phyloP scores from a whole-genome alignment of 768 basidiomycete species.

The Coprinellus aureogranulatus region DNA sequence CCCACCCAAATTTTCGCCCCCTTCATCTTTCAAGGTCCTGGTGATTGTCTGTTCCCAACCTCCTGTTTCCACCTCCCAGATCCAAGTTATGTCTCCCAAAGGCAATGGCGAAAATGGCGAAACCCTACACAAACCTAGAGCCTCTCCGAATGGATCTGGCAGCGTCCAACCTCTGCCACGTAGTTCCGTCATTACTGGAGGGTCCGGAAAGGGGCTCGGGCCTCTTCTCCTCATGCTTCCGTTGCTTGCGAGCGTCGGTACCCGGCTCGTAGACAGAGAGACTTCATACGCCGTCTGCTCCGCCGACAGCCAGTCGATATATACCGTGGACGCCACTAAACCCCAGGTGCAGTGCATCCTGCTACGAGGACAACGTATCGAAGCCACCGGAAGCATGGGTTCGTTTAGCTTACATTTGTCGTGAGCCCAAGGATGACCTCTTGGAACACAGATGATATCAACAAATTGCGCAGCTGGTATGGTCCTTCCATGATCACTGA shows the following conservation, averaged over 20 bases:
- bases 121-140: neutral
- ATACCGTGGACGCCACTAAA: slow-evolving; percentile 61
- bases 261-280: neutral
- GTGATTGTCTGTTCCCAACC: neutral
- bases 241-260: slow-evolving; percentile 1
- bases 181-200: neutral
- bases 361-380: slow-evolving; percentile 48
- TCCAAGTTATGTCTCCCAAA: too few relatives aligned
- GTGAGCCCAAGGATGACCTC: neutral
- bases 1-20: neutral
- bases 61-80: too few relatives aligned
- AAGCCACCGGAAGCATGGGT: slow-evolving; percentile 58
- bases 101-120: neutral
- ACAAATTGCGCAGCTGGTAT: slow-evolving; percentile 35
- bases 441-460: slow-evolving; percentile 39
- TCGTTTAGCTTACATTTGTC: slow-evolving; percentile 14
- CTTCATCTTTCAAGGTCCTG: neutral
- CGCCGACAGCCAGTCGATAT: slow-evolving; percentile 47
- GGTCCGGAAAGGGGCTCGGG: neutral
- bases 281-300: slow-evolving; percentile 63
- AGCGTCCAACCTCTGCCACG: neutral
- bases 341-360: slow-evolving; percentile 63
- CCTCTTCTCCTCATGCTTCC: neutral
- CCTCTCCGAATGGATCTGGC: neutral
- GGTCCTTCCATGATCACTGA: slow-evolving; percentile 18